A percentile compares a stretch with the other conserved stretches of the same genome.
phyloP scores from a whole-genome alignment of 495 filamentous ascomycete genomes.

The Penicillium samsonianum region DNA sequence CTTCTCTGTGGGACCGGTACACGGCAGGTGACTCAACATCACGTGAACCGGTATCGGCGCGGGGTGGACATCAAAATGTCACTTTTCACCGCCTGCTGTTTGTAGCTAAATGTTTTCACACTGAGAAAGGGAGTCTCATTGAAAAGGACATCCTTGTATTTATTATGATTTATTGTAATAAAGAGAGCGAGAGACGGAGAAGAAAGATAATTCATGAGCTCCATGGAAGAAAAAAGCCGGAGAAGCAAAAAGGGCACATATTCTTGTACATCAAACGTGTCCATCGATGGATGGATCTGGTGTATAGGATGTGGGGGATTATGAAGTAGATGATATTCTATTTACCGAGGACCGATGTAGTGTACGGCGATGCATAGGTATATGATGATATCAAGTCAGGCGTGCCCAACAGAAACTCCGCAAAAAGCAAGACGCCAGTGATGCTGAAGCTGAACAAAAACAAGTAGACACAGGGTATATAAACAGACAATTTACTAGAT shows the following conservation, averaged over 20 bases:
- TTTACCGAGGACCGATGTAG: neutral
- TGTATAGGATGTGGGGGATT: neutral
- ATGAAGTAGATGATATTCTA: constrained; percentile 5
- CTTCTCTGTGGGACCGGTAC: constrained; percentile 9
- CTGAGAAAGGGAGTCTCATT: neutral
- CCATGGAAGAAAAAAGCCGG: neutral
- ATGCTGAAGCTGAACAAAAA: constrained; percentile 16
- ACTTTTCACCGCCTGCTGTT: neutral
- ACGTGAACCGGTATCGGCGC: constrained; percentile 33
- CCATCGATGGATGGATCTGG: neutral
- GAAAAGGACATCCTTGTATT: neutral
- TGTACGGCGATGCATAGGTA: neutral
- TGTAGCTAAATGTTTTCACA: neutral
- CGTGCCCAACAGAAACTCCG: constrained; percentile 20
- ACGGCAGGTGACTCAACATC: constrained; percentile 27
- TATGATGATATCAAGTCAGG: constrained; percentile 10
- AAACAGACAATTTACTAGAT: constrained; percentile 21
- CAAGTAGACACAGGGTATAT: constrained; percentile 15
- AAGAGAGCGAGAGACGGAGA: neutral
- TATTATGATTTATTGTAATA: neutral
- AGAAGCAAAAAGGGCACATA: too few species aligned
- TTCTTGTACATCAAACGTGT: too few species aligned
- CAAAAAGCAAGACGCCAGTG: constrained; percentile 21
- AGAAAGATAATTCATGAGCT: neutral
- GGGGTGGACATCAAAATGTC: constrained; percentile 7